Evolutionary conservation across 176 grass and related monocot genomes (phyloP).

Genomic region (Aechmea fasciata): DNA sequence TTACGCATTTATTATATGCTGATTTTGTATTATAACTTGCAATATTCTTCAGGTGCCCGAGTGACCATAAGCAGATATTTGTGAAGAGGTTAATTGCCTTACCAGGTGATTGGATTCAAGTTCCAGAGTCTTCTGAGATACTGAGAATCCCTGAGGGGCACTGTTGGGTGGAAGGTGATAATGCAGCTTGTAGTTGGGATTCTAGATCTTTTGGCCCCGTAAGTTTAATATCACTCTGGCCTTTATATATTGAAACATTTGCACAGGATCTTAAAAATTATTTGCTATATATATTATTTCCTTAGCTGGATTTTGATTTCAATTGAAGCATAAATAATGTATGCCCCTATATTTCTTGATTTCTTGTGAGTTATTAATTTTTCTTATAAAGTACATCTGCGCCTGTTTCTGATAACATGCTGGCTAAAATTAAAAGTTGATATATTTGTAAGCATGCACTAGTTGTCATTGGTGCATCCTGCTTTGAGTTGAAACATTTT

Average conservation of each 20-base stretch:
- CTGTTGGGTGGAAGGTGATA: slow-evolving; percentile 92
- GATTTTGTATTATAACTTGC: background rate
- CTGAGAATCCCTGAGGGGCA: slow-evolving; percentile 47
- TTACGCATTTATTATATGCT: background rate
- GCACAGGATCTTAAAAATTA: too few relatives aligned
- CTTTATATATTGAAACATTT: background rate
- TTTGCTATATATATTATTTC: too few relatives aligned
- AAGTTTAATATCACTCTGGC: slow-evolving; percentile 18
- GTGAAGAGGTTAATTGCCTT: slow-evolving; percentile 65
- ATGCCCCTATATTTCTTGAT: too few relatives aligned
- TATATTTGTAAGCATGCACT: too few relatives aligned
- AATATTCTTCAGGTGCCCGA: slow-evolving; percentile 33
- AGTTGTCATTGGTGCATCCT: too few relatives aligned
- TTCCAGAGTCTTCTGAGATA: slow-evolving; percentile 47
- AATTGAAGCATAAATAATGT: too few relatives aligned
- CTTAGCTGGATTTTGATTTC: too few relatives aligned
- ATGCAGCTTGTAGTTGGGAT: slow-evolving; percentile 39
- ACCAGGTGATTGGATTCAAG: slow-evolving; percentile 68
- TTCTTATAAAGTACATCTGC: too few relatives aligned
- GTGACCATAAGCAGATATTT: slow-evolving; percentile 13
- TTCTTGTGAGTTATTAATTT: too few relatives aligned
- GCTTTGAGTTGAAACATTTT: too few relatives aligned
- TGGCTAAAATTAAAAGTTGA: too few relatives aligned
- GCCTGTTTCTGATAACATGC: too few relatives aligned
- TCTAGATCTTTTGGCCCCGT: slow-evolving; percentile 54